These are phyloP conservation scores for Neurospora sp. DNA, from an alignment of 2,329 filamentous ascomycete species.

Conservation along the genomic window DNA sequence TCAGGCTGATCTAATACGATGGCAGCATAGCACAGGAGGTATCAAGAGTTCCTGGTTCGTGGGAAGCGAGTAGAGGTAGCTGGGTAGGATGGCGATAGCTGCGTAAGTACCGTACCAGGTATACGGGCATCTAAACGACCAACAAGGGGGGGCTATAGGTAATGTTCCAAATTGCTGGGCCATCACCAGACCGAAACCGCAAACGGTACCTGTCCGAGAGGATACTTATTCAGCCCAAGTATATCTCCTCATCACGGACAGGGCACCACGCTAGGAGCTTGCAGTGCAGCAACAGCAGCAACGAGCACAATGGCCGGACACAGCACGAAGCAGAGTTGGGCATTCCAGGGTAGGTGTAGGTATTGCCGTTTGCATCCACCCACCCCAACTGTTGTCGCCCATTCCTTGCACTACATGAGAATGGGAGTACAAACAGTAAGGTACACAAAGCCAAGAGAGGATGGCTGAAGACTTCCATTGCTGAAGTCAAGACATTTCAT, in stretches of 20 bases:
- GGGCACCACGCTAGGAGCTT: not conserved
- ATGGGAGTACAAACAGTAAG: not conserved
- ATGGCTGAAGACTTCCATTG: not conserved
- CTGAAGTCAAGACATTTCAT: not conserved
- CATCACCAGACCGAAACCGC: not conserved
- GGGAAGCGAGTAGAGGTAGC: not conserved
- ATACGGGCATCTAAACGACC: not conserved
- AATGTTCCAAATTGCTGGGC: not conserved
- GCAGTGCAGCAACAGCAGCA: not conserved
- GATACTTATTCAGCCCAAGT: not conserved
- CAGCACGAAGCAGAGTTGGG: not conserved
- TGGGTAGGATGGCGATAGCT: not conserved
- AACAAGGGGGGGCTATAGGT: not conserved
- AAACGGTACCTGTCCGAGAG: not conserved
- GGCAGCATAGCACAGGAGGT: not conserved
- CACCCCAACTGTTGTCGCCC: not conserved
- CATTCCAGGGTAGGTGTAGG: not conserved
- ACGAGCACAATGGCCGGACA: not conserved
- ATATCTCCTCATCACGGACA: not conserved
- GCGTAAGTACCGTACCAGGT: not conserved
- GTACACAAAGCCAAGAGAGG: not conserved
- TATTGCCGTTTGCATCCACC: not conserved
- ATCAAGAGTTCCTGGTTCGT: slow-evolving; percentile 1
- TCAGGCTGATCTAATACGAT: slow-evolving; percentile 3
- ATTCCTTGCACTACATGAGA: not conserved